Base-by-base conservation (phyloP, 2,329 filamentous ascomycete species). In the Mollisia scopiformis region DNA sequence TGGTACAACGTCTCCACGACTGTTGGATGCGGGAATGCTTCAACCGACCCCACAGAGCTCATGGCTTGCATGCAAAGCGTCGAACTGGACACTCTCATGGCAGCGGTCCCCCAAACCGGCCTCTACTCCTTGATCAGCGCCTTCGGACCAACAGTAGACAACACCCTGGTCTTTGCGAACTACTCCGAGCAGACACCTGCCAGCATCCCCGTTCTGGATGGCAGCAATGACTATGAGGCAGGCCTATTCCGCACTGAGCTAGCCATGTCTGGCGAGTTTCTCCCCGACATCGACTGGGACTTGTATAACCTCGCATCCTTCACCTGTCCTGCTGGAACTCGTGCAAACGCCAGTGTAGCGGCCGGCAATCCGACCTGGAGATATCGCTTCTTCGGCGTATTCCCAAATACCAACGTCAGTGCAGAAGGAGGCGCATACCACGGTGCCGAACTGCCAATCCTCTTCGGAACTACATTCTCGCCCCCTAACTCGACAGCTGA, bases 311-410 rank as follows among this genome's bases (percentile, higher is more conserved):
- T 66, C 21, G 39, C 50, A 4, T 58, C 49, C 1, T 74, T 67
- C 49, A 79, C 52, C 59, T 73, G 74, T 59, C 69, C 71, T 19
- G 62, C 67, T 13, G 68, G 65, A 7, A 27, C 55, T 58, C 37
- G 61, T 46, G 60, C 69, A 59, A 63, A 69, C 56, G 37, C 60
- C 49, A 59, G 64, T 47, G 31, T 68, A 37, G 19, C 65, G 37
- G 56, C 55, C n/a, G 62, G 64, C 3, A 68, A 70, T 31, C 72
- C 73, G 2, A 73, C 71, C 6, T 75, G 73, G 73, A 66, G 73
- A 46, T 75, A 75, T 59, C 67, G 72, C 30, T 75, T 69, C 56
- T 66, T 70, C 28, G 73, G 69, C 16, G 57, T 68, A 19, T 75
- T 71, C 39, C 71, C 72, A 2, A 73, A 75, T 41, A 66, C 70